Evolutionary conservation across 192 early-diverging fungal species (phyloP).

Genomic region (Cetraspora pellucida): DNA sequence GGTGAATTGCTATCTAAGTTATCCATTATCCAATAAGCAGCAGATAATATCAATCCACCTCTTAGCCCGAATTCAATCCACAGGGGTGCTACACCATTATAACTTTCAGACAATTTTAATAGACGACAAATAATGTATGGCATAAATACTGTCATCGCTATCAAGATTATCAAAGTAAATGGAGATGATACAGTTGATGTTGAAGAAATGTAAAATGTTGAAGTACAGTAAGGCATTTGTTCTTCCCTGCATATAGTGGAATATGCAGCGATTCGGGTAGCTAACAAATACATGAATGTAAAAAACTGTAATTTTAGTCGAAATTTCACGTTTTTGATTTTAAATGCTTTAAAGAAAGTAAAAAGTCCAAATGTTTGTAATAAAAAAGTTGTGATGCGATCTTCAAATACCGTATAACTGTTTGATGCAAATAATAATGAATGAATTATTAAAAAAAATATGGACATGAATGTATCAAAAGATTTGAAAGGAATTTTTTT

Average conservation of each 20-base stretch:
- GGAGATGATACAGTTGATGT: slow-evolving; percentile 55
- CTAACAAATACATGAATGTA: slow-evolving; percentile 53
- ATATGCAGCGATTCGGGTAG: slow-evolving; percentile 57
- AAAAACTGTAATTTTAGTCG: slow-evolving; percentile 48
- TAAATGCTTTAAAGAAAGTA: slow-evolving; percentile 43
- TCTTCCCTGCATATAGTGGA: slow-evolving; percentile 90
- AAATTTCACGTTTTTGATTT: slow-evolving; percentile 34
- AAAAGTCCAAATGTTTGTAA: slow-evolving; percentile 65
- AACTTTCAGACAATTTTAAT: slow-evolving; percentile 54
- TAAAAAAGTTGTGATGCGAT: slow-evolving; percentile 64
- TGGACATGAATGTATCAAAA: slow-evolving; percentile 41
- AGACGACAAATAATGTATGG: slow-evolving; percentile 46
- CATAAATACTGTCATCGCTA: slow-evolving; percentile 47
- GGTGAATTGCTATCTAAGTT: slow-evolving; percentile 25
- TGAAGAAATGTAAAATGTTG: slow-evolving; percentile 78
- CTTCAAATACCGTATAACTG: slow-evolving; percentile 90
- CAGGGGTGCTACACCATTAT: slow-evolving; percentile 53
- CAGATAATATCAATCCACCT: slow-evolving; percentile 54
- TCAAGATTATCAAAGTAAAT: slow-evolving; percentile 48
- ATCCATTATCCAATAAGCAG: slow-evolving; percentile 61
- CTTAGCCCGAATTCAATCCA: slow-evolving; percentile 64
- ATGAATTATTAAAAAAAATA: slow-evolving; percentile 57
- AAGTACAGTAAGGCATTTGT: slow-evolving; percentile 74
- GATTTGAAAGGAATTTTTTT: background rate
- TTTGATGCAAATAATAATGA: slow-evolving; percentile 79